Conservation (phyloP, 2,329 filamentous ascomycete genomes). For the Sordariomycetes sp. region DNA sequence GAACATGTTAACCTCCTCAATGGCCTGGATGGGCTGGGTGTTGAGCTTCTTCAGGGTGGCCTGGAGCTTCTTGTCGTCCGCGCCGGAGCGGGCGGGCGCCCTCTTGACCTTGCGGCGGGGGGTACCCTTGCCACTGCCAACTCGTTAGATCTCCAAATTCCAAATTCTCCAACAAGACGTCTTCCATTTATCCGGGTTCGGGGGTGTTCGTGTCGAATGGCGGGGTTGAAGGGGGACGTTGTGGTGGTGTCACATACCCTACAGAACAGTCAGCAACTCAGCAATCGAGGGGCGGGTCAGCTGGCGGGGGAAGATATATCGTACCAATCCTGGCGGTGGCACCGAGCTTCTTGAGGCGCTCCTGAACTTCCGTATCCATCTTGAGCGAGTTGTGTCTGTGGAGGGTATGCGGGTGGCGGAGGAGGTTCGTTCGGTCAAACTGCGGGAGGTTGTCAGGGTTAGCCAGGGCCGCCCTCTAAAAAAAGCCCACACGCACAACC, state of each 20-base stretch:
- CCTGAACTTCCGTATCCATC: constrained; percentile 40
- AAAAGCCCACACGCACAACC: neutral
- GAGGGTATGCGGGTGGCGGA: constrained; percentile 10
- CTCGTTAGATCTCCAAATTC: neutral
- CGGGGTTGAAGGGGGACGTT: constrained; percentile 2
- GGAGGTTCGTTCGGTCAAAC: constrained; percentile 2
- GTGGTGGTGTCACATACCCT: constrained; percentile 3
- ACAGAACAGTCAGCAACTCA: neutral
- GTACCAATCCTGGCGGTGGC: constrained; percentile 51
- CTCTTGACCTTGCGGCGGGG: constrained; percentile 98
- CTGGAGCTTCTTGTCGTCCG: constrained; percentile 99
- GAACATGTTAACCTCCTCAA: constrained; percentile 99
- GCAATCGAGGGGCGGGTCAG: neutral
- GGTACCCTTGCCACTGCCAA: constrained; percentile 78
- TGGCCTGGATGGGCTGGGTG: constrained; percentile 97
- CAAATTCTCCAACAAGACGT: neutral
- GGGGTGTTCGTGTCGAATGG: constrained; percentile 8
- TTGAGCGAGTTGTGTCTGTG: constrained; percentile 16
- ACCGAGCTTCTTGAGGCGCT: constrained; percentile 47
- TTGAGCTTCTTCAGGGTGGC: constrained; percentile 97
- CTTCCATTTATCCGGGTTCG: constrained; percentile 12
- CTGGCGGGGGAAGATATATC: constrained; percentile 13
- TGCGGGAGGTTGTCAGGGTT: constrained; percentile 1
- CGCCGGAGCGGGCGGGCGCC: constrained; percentile 80
- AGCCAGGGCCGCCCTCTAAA: neutral